A percentile compares a stretch with the other conserved stretches of the same genome.
These are phyloP conservation scores for Thermomyces lanuginosus DNA, from an alignment of 2,329 filamentous ascomycete genomes.

Conservation along the genomic window DNA sequence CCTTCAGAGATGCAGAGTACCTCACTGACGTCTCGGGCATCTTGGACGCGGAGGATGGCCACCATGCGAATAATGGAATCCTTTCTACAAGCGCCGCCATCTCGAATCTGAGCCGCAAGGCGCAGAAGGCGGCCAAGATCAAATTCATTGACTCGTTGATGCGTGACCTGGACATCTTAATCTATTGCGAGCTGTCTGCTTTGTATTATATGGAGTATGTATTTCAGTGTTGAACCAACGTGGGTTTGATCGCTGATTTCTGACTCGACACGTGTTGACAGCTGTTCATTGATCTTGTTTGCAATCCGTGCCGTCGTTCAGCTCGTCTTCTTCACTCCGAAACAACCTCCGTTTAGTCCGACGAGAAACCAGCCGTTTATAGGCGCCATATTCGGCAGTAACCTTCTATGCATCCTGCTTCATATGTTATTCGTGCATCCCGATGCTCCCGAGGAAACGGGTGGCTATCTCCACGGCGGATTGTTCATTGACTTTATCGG, in stretches of 20 bases:
- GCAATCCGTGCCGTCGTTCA: constrained; percentile 39
- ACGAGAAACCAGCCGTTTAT: constrained; percentile 38
- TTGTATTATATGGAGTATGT: constrained; percentile 49
- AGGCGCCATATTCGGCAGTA: constrained; percentile 37
- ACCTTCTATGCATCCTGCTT: constrained; percentile 39
- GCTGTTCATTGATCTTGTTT: constrained; percentile 44
- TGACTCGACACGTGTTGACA: constrained; percentile 11
- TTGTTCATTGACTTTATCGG: constrained; percentile 50
- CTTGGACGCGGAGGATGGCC: constrained; percentile 12
- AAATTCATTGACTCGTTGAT: constrained; percentile 40
- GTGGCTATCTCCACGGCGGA: constrained; percentile 45
- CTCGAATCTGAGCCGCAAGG: constrained; percentile 17
- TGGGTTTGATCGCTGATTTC: not conserved
- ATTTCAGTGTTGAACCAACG: constrained; percentile 1
- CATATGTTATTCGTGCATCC: constrained; percentile 40
- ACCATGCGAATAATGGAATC: constrained; percentile 1
- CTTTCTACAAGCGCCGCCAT: constrained; percentile 3
- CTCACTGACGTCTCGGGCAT: constrained; percentile 30
- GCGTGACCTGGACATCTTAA: constrained; percentile 40
- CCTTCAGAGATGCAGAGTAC: constrained; percentile 31
- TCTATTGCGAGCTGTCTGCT: constrained; percentile 45
- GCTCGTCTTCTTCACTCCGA: constrained; percentile 43
- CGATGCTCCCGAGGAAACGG: constrained; percentile 33
- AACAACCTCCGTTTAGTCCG: constrained; percentile 36
- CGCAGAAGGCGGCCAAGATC: constrained; percentile 25